These are phyloP conservation scores for Cymbopogon citratus DNA, from an alignment of 176 grass and related monocot genomes.

Conservation along the genomic window DNA sequence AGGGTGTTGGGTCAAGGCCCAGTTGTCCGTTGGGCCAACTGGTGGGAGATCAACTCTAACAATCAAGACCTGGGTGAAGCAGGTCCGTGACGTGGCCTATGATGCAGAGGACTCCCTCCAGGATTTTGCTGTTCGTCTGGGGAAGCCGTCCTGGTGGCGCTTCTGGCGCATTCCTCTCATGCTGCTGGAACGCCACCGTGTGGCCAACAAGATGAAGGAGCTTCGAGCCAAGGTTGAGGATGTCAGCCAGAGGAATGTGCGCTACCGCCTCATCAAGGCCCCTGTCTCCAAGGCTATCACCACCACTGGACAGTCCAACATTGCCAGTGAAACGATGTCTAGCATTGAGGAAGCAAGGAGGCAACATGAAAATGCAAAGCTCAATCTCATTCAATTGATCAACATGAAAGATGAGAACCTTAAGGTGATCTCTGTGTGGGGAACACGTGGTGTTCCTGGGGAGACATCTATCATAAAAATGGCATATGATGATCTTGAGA, in stretches of 20 bases:
- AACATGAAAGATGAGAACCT: neutral
- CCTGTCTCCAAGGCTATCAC: neutral
- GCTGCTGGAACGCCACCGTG: neutral
- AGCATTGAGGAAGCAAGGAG: neutral
- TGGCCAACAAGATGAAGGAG: neutral
- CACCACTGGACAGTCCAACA: neutral
- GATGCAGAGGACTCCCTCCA: neutral
- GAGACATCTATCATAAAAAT: neutral
- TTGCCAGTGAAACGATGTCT: no score
- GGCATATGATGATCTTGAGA: neutral
- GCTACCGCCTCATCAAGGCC: no score
- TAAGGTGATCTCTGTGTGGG: neutral
- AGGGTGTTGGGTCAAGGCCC: no score
- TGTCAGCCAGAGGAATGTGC: neutral
- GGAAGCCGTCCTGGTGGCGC: neutral
- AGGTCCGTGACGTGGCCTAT: neutral
- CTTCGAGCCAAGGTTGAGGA: neutral
- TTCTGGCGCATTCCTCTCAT: neutral
- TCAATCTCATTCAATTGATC: neutral
- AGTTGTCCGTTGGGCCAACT: no score
- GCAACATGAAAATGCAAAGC: neutral
- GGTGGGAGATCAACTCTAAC: no score
- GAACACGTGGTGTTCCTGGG: neutral
- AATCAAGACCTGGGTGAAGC: neutral
- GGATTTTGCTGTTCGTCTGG: neutral